Evolutionary conservation across 1,139 yeast species (phyloP).

Genomic region (Hyphopichia buzzinii): DNA sequence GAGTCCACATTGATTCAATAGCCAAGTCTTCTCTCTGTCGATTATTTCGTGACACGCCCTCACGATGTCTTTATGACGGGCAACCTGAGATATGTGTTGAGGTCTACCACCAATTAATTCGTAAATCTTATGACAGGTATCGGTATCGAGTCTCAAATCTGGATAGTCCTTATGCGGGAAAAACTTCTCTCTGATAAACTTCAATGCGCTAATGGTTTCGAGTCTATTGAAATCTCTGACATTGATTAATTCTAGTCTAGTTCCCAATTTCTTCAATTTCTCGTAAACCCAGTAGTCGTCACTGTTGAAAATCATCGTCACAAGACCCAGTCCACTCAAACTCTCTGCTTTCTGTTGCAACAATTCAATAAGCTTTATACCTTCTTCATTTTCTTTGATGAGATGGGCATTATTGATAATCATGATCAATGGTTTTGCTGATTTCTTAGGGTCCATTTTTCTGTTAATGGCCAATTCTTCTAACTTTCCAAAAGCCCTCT

Average conservation of each 20-base stretch:
- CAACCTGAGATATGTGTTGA: constrained; percentile 75
- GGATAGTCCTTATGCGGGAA: constrained; percentile 35
- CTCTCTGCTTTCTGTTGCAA: constrained; percentile 82
- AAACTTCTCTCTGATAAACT: constrained; percentile 49
- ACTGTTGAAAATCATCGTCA: constrained; percentile 73
- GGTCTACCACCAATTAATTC: constrained; percentile 82
- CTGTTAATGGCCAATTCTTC: constrained; percentile 69
- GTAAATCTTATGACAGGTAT: constrained; percentile 54
- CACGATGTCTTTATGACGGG: constrained; percentile 60
- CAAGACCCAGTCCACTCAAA: constrained; percentile 72
- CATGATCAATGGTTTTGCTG: constrained; percentile 58
- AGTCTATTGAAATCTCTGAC: constrained; percentile 62
- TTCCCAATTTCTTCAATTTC: constrained; percentile 67
- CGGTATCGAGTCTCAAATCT: constrained; percentile 32
- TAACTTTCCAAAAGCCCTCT: constrained; percentile 72
- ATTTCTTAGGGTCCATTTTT: constrained; percentile 14
- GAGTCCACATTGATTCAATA: constrained; percentile 76
- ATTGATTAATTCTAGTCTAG: constrained; percentile 70
- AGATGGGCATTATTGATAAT: constrained; percentile 75
- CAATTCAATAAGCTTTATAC: constrained; percentile 67
- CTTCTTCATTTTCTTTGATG: constrained; percentile 71
- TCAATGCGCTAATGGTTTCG: constrained; percentile 58
- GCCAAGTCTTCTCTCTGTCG: constrained; percentile 84
- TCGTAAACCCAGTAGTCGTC: constrained; percentile 91
- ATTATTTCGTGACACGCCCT: constrained; percentile 68